These are phyloP conservation scores for Geranium rotundifolium DNA, from an alignment of 345 rosid genomes.

Conservation along the genomic window DNA sequence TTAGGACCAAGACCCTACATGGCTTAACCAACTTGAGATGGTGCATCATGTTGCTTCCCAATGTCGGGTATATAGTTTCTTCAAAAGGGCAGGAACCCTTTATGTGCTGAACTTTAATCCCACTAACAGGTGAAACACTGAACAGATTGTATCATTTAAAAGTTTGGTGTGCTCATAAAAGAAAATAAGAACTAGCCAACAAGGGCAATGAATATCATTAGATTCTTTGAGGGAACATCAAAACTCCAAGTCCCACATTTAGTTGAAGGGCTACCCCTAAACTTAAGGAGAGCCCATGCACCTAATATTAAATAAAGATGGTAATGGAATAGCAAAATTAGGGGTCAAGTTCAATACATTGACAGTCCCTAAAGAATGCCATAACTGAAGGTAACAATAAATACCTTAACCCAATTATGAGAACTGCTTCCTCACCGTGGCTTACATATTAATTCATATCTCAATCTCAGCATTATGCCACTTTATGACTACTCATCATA, in stretches of 20 bases:
- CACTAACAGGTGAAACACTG: not conserved
- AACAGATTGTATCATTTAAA: not conserved
- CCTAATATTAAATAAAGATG: not conserved
- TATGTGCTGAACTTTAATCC: not conserved
- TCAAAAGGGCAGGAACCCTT: not conserved
- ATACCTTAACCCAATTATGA: not conserved
- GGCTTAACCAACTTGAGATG: too few relatives aligned
- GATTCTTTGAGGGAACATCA: not conserved
- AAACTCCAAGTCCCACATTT: not conserved
- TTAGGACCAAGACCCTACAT: too few relatives aligned
- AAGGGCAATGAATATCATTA: too few relatives aligned
- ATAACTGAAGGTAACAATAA: not conserved
- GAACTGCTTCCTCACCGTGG: not conserved
- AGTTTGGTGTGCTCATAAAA: not conserved
- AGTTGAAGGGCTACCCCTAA: not conserved
- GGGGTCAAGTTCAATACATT: not conserved
- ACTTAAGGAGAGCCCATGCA: too few relatives aligned
- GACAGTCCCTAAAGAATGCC: not conserved
- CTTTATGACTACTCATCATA: not conserved
- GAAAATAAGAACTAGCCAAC: not conserved
- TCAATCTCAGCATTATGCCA: not conserved
- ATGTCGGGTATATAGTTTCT: too few relatives aligned
- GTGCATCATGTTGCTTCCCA: too few relatives aligned
- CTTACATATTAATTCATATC: not conserved
- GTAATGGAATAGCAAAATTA: not conserved